A percentile compares a stretch with the other conserved stretches of the same genome.
phyloP scores from a whole-genome alignment of 805 yeast species.

The Starmerella apicola region DNA sequence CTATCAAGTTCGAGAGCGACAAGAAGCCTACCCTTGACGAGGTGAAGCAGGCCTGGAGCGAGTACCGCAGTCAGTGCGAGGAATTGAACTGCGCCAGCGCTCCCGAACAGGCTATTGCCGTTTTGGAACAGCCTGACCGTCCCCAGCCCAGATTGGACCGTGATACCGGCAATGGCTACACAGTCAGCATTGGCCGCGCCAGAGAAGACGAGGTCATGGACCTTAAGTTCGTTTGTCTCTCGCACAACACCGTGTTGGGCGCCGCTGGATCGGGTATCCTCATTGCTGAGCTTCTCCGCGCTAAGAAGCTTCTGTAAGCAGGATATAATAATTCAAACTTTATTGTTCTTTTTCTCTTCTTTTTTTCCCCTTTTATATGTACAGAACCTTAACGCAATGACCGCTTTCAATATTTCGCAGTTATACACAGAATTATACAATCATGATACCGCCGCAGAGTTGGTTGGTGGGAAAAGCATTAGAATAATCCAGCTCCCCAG shows the following conservation, averaged over 20 bases:
- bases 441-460: too few relatives aligned
- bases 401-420: too few relatives aligned
- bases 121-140: constrained; percentile 79
- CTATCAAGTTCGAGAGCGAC: constrained; percentile 66
- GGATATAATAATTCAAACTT: too few relatives aligned
- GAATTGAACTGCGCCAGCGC: constrained; percentile 78
- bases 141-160: constrained; percentile 98
- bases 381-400: too few relatives aligned
- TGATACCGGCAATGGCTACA: constrained; percentile 85
- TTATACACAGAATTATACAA: neutral
- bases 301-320: constrained; percentile 55
- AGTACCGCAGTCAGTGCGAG: constrained; percentile 74
- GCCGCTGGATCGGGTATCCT: constrained; percentile 98
- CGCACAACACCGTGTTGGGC: constrained; percentile 95
- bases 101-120: constrained; percentile 84
- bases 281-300: constrained; percentile 80
- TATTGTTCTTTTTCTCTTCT: too few relatives aligned
- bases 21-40: constrained; percentile 79
- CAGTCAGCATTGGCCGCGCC: constrained; percentile 88
- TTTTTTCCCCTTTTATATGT: too few relatives aligned
- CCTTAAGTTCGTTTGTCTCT: constrained; percentile 90
- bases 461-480: too few relatives aligned
- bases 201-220: constrained; percentile 90
- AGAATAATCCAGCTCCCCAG: too few relatives aligned
- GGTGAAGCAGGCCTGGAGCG: constrained; percentile 54